Conservation (phyloP, 2,329 filamentous ascomycete species). For the Neoarthrinium moseri region DNA sequence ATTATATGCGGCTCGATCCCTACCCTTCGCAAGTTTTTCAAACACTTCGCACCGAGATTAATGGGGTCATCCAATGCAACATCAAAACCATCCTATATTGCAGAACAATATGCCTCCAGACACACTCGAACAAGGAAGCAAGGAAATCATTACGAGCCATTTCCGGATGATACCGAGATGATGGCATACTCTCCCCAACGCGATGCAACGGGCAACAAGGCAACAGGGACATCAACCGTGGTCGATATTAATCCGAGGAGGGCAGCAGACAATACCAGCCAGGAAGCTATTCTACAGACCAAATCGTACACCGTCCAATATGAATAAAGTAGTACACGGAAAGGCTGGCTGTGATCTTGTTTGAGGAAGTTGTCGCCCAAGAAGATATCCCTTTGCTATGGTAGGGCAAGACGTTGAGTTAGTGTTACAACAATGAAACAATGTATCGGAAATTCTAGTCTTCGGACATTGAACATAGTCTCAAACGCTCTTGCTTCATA, state of each 20-base stretch:
- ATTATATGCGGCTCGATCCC: slow-evolving; percentile 32
- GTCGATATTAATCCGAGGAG: not conserved
- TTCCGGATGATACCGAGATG: not conserved
- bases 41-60: slow-evolving; percentile 27
- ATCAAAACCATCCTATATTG: not conserved
- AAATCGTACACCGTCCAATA: not conserved
- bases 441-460: too few relatives aligned
- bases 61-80: slow-evolving; percentile 14
- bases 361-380: too few relatives aligned
- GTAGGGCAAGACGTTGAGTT: too few relatives aligned
- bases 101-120: not conserved
- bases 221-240: not conserved
- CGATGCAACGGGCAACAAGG: not conserved
- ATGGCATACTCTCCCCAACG: not conserved
- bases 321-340: too few relatives aligned
- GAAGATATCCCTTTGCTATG: too few relatives aligned
- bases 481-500: too few relatives aligned
- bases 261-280: not conserved
- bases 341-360: too few relatives aligned
- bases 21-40: slow-evolving; percentile 34
- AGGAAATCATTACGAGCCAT: not conserved
- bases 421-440: too few relatives aligned
- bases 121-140: not conserved
- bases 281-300: not conserved
- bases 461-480: too few relatives aligned